Percentiles rank a stretch among this genome's conserved stretches.
Conservation (phyloP, 495 filamentous ascomycete species). For the Zalerion maritima region DNA sequence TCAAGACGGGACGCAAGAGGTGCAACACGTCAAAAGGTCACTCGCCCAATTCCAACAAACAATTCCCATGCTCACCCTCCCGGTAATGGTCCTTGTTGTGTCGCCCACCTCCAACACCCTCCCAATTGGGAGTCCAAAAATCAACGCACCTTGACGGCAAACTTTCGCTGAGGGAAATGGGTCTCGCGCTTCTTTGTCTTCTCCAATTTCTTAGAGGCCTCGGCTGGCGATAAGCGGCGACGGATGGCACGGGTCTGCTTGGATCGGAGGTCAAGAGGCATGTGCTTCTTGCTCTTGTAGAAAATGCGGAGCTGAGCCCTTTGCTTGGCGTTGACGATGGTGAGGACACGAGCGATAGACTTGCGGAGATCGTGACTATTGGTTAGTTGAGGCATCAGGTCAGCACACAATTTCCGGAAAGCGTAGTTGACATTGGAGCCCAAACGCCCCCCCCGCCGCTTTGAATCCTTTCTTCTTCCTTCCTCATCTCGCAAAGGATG, state of each 20-base stretch:
- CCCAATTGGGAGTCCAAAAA: too few relatives aligned
- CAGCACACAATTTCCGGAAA: conserved; percentile 4
- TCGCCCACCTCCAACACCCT: too few relatives aligned
- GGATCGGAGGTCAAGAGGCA: conserved; percentile 87
- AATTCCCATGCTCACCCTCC: too few relatives aligned
- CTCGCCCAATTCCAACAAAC: too few relatives aligned
- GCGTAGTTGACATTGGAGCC: not conserved
- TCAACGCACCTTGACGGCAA: conserved; percentile 76
- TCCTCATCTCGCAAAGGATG: conserved; percentile 1
- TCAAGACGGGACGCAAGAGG: too few relatives aligned
- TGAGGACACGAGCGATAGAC: conserved; percentile 94
- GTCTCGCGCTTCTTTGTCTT: conserved; percentile 85
- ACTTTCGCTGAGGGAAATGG: conserved; percentile 98
- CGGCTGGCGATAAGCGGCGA: conserved; percentile 78
- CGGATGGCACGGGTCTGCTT: conserved; percentile 96
- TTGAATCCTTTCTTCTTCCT: conserved; percentile 3
- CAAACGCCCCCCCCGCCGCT: not conserved
- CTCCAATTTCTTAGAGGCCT: conserved; percentile 63
- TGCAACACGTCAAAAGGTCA: too few relatives aligned
- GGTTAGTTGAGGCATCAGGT: conserved; percentile 6
- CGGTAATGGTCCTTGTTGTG: too few relatives aligned
- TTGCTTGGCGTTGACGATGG: conserved; percentile 98
- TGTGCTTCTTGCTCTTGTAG: conserved; percentile 99
- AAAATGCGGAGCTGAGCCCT: conserved; percentile 92
- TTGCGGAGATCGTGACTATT: conserved; percentile 95